A percentile compares a stretch with the other conserved stretches of the same genome.
Evolutionary conservation across 2,329 filamentous ascomycete genomes (phyloP).

Genomic region (Pestalotiopsis sp.): DNA sequence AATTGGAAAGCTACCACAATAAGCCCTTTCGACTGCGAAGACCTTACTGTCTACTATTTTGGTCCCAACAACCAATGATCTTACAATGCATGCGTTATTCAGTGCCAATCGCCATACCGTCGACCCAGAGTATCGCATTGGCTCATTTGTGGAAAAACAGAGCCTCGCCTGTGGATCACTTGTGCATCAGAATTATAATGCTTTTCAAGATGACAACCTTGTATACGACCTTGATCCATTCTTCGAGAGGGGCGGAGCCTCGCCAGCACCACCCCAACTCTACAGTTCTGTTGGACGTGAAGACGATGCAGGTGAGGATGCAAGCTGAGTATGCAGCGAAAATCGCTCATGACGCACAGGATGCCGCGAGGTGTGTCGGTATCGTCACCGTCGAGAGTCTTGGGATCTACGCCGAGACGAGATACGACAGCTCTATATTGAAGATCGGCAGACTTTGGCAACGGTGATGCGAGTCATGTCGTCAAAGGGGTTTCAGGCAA

Average conservation of each 20-base stretch:
- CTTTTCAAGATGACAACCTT: neutral
- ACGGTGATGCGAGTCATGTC: neutral
- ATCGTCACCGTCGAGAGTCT: neutral
- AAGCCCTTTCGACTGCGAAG: neutral
- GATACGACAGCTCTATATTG: neutral
- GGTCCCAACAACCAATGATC: neutral
- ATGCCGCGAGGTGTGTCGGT: neutral
- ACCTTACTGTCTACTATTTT: neutral
- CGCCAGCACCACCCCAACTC: neutral
- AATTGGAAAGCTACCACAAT: neutral
- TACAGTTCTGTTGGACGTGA: neutral
- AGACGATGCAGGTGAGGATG: neutral
- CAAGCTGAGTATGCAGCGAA: neutral
- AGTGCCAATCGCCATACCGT: neutral
- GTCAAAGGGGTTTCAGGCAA: neutral
- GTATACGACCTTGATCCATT: neutral
- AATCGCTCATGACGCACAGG: neutral
- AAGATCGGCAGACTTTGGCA: neutral
- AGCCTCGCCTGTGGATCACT: neutral
- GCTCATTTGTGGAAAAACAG: neutral
- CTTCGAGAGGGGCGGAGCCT: neutral
- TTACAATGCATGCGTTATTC: neutral
- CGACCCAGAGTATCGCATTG: neutral
- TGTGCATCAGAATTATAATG: neutral
- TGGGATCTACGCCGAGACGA: slow-evolving; percentile 4